phyloP scores from a whole-genome alignment of 116 monocot genomes.

The Posidonia oceanica region DNA sequence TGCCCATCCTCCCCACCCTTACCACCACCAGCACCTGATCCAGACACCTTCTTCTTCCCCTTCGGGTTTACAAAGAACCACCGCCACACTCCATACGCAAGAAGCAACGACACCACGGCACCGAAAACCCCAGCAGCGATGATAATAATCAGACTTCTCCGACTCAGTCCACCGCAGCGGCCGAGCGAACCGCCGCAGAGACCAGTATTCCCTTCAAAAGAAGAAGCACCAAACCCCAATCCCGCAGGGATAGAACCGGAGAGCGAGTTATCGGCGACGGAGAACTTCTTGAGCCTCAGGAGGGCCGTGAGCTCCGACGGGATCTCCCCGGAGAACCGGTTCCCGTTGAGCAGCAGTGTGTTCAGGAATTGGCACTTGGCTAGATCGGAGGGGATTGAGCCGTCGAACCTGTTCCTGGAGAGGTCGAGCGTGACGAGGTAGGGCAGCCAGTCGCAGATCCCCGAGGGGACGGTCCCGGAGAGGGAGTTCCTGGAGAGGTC shows the following conservation, averaged over 20 bases:
- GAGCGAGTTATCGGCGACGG: constrained; percentile 30
- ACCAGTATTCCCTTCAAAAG: constrained; percentile 30
- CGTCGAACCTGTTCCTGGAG: constrained; percentile 46
- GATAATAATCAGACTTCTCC: constrained; percentile 39
- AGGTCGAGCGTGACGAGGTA: constrained; percentile 55
- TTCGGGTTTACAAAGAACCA: constrained; percentile 14
- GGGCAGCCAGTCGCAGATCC: constrained; percentile 54
- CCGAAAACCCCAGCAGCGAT: constrained; percentile 61
- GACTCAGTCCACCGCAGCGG: constrained; percentile 17
- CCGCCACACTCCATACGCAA: constrained; percentile 38
- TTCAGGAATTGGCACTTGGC: constrained; percentile 55
- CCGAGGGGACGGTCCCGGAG: constrained; percentile 42
- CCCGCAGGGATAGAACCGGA: constrained; percentile 33
- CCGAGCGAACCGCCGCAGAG: constrained; percentile 39
- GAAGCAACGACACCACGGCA: constrained; percentile 33
- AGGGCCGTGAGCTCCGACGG: constrained; percentile 23
- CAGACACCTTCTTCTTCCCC: constrained; percentile 4
- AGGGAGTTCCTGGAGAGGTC: constrained; percentile 48
- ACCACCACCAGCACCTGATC: not conserved
- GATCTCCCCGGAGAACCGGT: constrained; percentile 40
- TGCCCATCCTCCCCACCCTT: constrained; percentile 10
- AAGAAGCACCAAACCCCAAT: constrained; percentile 14
- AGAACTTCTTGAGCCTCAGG: constrained; percentile 11
- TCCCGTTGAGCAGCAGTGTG: constrained; percentile 37
- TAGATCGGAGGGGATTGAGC: constrained; percentile 46